These are phyloP conservation scores for Calycina marina DNA, from an alignment of 2,329 filamentous ascomycete species.

Conservation along the genomic window DNA sequence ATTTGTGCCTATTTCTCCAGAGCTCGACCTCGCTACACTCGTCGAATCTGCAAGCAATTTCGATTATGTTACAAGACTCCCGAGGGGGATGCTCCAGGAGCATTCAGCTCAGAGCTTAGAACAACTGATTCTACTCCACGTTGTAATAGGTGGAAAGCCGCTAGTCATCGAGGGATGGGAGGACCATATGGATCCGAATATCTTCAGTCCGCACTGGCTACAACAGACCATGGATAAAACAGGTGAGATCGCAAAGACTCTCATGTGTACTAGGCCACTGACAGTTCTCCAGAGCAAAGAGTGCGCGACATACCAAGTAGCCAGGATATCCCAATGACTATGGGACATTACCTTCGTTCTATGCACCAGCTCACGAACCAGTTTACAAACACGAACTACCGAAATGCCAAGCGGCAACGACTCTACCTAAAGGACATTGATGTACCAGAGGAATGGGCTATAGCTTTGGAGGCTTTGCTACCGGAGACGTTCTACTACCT, in stretches of 20 bases:
- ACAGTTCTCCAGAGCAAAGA: conserved; percentile 49
- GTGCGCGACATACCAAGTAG: conserved; percentile 67
- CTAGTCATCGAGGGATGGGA: conserved; percentile 87
- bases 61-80: conserved; percentile 70
- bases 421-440: conserved; percentile 97
- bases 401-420: conserved; percentile 66
- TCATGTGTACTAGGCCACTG: conserved; percentile 1
- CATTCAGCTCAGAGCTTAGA: conserved; percentile 72
- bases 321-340: conserved; percentile 67
- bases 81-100: conserved; percentile 60
- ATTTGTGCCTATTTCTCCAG: conserved; percentile 80
- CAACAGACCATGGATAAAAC: conserved; percentile 66
- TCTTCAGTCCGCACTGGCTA: conserved; percentile 74
- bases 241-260: conserved; percentile 32
- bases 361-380: conserved; percentile 75
- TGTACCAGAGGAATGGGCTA: conserved; percentile 75
- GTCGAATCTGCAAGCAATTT: conserved; percentile 75
- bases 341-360: conserved; percentile 78
- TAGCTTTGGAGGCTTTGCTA: conserved; percentile 62
- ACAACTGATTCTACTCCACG: conserved; percentile 64
- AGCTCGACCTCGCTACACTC: conserved; percentile 62
- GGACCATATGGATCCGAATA: conserved; percentile 53
- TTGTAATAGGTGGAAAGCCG: conserved; percentile 75
- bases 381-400: conserved; percentile 61
- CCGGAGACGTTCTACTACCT: conserved; percentile 79